Percentiles rank a stretch among this genome's conserved stretches.
Evolutionary conservation across 768 basidiomycete species (phyloP).

Genomic region (Rhizopogon salebrosus): DNA sequence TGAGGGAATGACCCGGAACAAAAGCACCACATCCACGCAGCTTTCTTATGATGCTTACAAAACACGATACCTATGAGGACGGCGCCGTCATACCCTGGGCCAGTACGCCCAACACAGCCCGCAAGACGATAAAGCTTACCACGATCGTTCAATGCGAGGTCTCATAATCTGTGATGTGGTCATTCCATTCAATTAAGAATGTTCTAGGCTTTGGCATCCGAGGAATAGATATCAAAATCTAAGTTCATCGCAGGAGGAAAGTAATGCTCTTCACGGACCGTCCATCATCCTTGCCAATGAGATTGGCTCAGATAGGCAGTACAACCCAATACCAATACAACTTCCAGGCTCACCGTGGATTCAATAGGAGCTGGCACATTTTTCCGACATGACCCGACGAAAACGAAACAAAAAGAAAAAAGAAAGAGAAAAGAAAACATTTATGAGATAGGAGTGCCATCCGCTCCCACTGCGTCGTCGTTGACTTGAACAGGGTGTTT

Average conservation of each 20-base stretch:
- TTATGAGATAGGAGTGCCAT: neutral
- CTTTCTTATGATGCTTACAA: neutral
- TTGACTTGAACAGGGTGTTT: constrained; percentile 26
- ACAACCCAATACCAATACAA: no score
- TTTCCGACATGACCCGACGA: neutral
- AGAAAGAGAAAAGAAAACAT: neutral
- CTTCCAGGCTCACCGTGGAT: neutral
- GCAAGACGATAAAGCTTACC: neutral
- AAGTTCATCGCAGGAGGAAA: neutral
- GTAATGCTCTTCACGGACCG: neutral
- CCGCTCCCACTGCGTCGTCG: neutral
- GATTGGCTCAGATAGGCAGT: neutral
- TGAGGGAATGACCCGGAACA: neutral
- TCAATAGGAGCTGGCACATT: neutral
- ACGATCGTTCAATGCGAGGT: neutral
- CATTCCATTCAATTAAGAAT: neutral
- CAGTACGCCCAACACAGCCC: neutral
- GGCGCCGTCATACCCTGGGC: neutral
- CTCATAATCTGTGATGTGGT: neutral
- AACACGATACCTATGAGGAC: neutral
- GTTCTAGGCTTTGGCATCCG: neutral
- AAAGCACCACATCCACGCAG: no score
- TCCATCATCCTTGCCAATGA: neutral
- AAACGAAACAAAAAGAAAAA: no score
- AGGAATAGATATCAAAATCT: neutral